These are phyloP conservation scores for Hymenoscyphus albidus DNA, from an alignment of 2,329 filamentous ascomycete species.

Conservation along the genomic window DNA sequence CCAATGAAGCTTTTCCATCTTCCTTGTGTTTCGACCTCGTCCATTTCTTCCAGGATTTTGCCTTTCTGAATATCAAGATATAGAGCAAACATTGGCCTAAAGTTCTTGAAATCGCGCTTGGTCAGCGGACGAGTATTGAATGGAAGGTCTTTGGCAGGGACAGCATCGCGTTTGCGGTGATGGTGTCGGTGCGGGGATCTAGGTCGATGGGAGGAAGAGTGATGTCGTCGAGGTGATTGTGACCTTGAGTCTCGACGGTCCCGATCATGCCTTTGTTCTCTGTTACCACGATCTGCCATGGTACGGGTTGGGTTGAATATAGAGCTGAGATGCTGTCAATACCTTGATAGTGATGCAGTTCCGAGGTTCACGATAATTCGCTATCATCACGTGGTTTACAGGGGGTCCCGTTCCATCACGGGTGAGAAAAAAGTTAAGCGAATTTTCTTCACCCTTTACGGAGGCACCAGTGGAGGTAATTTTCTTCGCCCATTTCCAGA, in stretches of 20 bases:
- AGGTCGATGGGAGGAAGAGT: constrained; percentile 16
- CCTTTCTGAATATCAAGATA: constrained; percentile 89
- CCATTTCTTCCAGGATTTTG: constrained; percentile 62
- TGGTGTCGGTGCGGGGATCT: constrained; percentile 32
- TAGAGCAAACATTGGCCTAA: constrained; percentile 70
- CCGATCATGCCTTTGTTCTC: neutral
- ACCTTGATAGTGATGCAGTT: neutral
- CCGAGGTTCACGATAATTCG: constrained; percentile 2
- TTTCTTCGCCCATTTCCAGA: neutral
- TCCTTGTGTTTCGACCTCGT: constrained; percentile 71
- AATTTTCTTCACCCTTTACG: neutral
- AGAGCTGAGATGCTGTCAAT: neutral
- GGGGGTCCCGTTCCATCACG: no score
- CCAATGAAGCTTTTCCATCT: constrained; percentile 90
- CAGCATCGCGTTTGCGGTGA: constrained; percentile 33
- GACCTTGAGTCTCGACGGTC: constrained; percentile 11
- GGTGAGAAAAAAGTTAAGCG: neutral
- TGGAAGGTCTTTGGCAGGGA: constrained; percentile 47
- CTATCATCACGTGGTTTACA: neutral
- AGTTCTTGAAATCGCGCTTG: constrained; percentile 63
- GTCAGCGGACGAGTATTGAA: constrained; percentile 61
- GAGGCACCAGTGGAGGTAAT: no score
- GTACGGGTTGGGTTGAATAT: neutral
- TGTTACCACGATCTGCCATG: constrained; percentile 7
- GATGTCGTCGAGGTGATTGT: constrained; percentile 23